Base-by-base conservation (phyloP, 805 yeast genomes). In the Teunomyces kruisii region DNA sequence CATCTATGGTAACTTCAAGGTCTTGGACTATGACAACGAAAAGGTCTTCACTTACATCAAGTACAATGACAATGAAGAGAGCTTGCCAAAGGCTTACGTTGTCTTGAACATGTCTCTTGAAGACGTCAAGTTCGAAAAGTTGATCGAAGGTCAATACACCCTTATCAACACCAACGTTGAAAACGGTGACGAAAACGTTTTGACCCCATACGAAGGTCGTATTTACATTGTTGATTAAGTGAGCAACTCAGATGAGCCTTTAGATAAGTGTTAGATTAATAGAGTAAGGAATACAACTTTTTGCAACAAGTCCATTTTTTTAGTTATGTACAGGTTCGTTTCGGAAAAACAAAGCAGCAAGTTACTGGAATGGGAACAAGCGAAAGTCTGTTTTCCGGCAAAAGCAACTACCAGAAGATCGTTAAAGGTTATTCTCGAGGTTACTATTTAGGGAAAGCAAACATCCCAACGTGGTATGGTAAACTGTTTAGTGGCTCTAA, bases 131-230 rank as follows among this genome's bases (percentile, higher is more conserved):
- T 73, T 68, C 42, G 59, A 62, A 32, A 55, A 57, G 44, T 48
- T 58, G 8, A 52, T 65, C 24, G 60, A 55, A 6, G 71, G 67
- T 12, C 39, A 59, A 10, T 53, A 51, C 47, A 56, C 62, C 17
- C 60, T 72, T 46, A 50, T 72, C 8, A 58, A 57, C 44, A 51
- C 69, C 14, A 69, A 73, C 46, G 62, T 57, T 29, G 57, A 55
- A n/a, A 51, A 54, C 1, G 46, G 45, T 19, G 57, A 54, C 12
- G 62, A 54, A 12, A 47, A 49, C 29, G 48, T 51, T 17, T 66
- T 76, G 53, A 52, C 59, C 39, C 73, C 79, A 32, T 75, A 69
- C 58, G 80, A 75, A 55, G 76, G 73, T 10, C 70, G 79, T 61
- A 57, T 72, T 10, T 74, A 70, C 58, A 40, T 61, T 32, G 56